Evolutionary conservation across 805 yeast species (phyloP).

Genomic region (Metschnikowia reukaufii): DNA sequence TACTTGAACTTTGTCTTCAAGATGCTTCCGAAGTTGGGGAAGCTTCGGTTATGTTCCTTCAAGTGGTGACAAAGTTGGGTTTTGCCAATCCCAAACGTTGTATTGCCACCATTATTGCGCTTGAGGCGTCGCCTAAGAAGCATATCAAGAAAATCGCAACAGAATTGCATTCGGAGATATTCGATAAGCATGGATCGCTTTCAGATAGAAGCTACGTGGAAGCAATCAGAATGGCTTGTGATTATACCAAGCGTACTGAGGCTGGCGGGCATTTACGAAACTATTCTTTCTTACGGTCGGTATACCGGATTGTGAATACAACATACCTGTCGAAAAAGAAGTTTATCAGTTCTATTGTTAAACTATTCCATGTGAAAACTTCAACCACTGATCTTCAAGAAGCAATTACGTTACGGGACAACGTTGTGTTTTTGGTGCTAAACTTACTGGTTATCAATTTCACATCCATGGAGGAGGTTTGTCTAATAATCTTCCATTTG

Average conservation of each 20-base stretch:
- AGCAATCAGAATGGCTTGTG: conserved; percentile 57
- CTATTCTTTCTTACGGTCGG: conserved; percentile 33
- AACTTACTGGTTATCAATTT: conserved; percentile 43
- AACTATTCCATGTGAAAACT: conserved; percentile 17
- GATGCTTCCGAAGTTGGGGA: conserved; percentile 48
- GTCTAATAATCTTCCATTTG: conserved; percentile 42
- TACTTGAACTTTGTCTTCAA: conserved; percentile 50
- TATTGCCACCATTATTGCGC: conserved; percentile 67
- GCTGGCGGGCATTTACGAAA: conserved; percentile 26
- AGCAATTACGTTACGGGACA: conserved; percentile 23
- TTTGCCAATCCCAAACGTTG: conserved; percentile 73
- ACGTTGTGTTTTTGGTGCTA: conserved; percentile 27
- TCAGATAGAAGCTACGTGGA: conserved; percentile 64
- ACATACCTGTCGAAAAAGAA: conserved; percentile 39
- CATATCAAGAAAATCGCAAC: conserved; percentile 49
- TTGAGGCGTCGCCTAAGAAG: conserved; percentile 53
- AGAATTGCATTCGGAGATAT: conserved; percentile 53
- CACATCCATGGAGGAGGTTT: conserved; percentile 51
- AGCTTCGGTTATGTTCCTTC: conserved; percentile 55
- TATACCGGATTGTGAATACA: conserved; percentile 46
- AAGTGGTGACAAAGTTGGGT: conserved; percentile 59
- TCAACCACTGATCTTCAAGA: conserved; percentile 7
- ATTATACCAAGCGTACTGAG: conserved; percentile 33
- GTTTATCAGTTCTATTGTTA: conserved; percentile 34
- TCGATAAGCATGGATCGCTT: conserved; percentile 68